Base-by-base conservation (phyloP, 345 rosid species). In the Hibiscus tridactylites region DNA sequence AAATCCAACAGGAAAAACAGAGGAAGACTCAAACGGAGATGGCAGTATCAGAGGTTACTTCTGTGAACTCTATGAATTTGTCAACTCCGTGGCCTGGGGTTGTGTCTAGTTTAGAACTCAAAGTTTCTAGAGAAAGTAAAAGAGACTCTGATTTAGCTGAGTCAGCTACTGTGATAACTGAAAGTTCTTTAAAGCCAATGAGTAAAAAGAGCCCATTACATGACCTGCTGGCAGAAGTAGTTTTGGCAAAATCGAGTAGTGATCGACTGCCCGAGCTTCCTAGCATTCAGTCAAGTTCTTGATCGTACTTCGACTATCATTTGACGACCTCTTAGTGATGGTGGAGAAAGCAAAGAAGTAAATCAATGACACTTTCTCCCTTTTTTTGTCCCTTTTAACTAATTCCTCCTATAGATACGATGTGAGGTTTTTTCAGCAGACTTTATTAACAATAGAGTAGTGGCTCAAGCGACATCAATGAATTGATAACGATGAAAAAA, bases 1-100 rank as follows among this genome's bases (percentile, higher is more conserved):
- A 95, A 83, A 95, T 95, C 82, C 98, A 95, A 78, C 85, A 82
- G 85, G 99, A 95, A 76, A 96, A 95, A 79, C 90, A 89, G 76
- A 88, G 81, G 85, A 90, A 68, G 75, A 84, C 85, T n/a, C 88
- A 84, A 79, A 75, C 76, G 2, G 93, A 87, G 81, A 75, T 82
- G 62, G 75, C 80, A 60, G 91, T 84, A 66, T 77, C 92, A 53
- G 91, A 89, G 71, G 57, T 73, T 16, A 67, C 77, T 65, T 16
- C 81, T 68, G 84, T 80, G 46, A 77, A 53, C 73, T 77, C 92
- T 52, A 59, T 74, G 68, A 80, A 79, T 74, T 61, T 71, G 58
- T 68, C 91, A 49, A 53, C 88, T 71, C 96, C 98, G 42, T 92
- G 97, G 99, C 81, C 81, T 76, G 99, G 98, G 49, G 74, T 89